These are phyloP conservation scores for Rubus idaeus DNA, from an alignment of 306 rosid genomes.

Conservation along the genomic window DNA sequence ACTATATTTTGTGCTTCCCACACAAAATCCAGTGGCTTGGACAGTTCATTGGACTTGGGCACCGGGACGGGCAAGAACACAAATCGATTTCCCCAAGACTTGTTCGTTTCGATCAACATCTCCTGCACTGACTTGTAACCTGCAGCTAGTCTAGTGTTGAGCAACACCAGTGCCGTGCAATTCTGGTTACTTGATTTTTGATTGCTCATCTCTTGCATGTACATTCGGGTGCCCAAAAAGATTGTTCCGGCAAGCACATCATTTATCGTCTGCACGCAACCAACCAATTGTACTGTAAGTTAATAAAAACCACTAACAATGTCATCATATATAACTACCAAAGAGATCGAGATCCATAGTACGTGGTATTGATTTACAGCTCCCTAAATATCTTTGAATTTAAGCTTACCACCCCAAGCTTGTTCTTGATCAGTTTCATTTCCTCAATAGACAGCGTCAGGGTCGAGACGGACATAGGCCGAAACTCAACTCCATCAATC, in stretches of 20 bases:
- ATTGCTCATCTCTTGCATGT: constrained; percentile 42
- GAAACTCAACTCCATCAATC: constrained; percentile 14
- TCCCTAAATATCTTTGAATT: too few relatives aligned
- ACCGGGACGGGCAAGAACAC: constrained; percentile 48
- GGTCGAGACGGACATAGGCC: neutral
- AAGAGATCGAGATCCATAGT: too few relatives aligned
- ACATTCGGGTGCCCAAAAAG: constrained; percentile 45
- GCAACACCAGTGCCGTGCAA: constrained; percentile 49
- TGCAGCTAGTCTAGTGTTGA: constrained; percentile 52
- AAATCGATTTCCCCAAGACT: constrained; percentile 53
- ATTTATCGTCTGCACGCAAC: constrained; percentile 40
- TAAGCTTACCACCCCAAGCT: constrained; percentile 3
- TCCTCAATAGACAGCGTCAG: neutral
- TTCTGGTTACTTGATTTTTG: constrained; percentile 38
- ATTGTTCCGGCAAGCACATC: constrained; percentile 52
- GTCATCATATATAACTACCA: too few relatives aligned
- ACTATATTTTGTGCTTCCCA: constrained; percentile 40
- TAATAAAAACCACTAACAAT: neutral
- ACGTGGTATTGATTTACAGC: too few relatives aligned
- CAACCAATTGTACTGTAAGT: neutral
- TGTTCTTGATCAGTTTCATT: constrained; percentile 1
- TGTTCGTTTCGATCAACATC: constrained; percentile 34
- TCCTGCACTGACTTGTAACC: constrained; percentile 52
- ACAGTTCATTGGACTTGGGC: constrained; percentile 34
- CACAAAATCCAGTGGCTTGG: constrained; percentile 48